Base-by-base conservation (phyloP, 2,329 filamentous ascomycete species). In the Trichoderma simmonsii region DNA sequence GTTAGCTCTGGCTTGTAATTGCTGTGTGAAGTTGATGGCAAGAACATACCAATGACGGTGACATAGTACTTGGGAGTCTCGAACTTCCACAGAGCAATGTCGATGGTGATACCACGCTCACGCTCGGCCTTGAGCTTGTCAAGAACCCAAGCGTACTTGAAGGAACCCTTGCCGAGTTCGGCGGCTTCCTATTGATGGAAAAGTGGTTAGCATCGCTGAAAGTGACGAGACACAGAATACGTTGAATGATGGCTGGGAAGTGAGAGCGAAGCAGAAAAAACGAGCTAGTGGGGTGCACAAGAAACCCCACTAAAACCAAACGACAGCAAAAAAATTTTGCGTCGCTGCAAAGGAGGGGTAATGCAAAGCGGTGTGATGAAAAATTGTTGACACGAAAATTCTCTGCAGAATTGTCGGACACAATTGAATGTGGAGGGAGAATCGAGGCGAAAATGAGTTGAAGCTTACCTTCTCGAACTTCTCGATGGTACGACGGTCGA, bases 101-200 rank as follows among this genome's bases (percentile, higher is more conserved):
- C 96, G 84, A 99, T 91, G 88, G 96, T 99, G 94, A 99, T 99
- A 97, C 96, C 96, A 94, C 96, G 96, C 91, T 98, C 96, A 94
- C 96, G 96, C 93, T 99, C 96, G 85, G 96, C 94, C 94, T 99
- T 98, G 83, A 99, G 93, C 90, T 99, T 99, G 94, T 99, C 96
- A 85, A 99, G 91, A 86, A 99, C 96, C 96, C 96, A 98, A 81
- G 95, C 96, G 88, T 99, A 99, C 92, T 99, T 99, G 95, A 99
- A 99, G 85, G 95, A 98, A 89, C 96, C 96, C 93, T 99, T 99
- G 85, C 96, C 96, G 85, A 98, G 90, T 87, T 98, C 94, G 86
- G 95, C 94, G 83, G 96, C 96, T 95, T 98, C 95, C 94, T 97
- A 80, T 85, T 73, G 72, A 72, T 71, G 70, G 70, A 64, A 70